Evolutionary conservation across 1,139 yeast species (phyloP), one percentile per base, ranked within the genome.

Genomic region (Debaryomyces robertsiae): DNA sequence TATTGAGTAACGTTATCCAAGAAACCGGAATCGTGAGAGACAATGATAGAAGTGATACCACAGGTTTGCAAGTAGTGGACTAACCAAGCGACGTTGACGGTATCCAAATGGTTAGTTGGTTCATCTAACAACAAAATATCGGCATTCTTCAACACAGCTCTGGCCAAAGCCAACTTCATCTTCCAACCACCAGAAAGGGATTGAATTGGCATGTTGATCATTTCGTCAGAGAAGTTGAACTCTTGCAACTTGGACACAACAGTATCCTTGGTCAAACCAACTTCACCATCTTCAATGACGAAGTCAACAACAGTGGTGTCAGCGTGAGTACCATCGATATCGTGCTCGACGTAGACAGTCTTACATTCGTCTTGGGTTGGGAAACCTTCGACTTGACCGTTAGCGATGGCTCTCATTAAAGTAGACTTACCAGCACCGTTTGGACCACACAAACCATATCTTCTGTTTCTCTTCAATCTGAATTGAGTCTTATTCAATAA

Each of bases 401-500:
- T 91, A 59, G 98, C 98, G 76, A 93, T 88, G 61, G 98, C 98
- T 82, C 97, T 89, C 98, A 93, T 90, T 74, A 93, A 84, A 60
- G 98, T 93, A 57, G 98, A 93, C 80, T 93, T 93, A 87, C 98
- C 98, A 63, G 98, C 96, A 86, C 98, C 98, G 77, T 93, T 93
- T 67, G 98, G 97, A 78, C 98, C 98, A 81, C 97, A 91, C 61
- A 93, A 82, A 89, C 98, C 98, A 72, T 93, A 93, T 80, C 98
- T 88, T 80, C 97, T 91, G 79, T 88, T 94, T 80, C 98, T 89
- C 94, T 91, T 93, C 73, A 93, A 87, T 79, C 98, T 89, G 73
- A 93, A 84, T 80, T 93, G 97, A 61, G 98, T 93, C 79, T 94
- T 90, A 91, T 93, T 93, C 75, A 93, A 88, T 79, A 93, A 83